Evolutionary conservation across 176 grass and related monocot genomes (phyloP), one percentile per base, ranked within the genome.

Genomic region (Ananas comosus): DNA sequence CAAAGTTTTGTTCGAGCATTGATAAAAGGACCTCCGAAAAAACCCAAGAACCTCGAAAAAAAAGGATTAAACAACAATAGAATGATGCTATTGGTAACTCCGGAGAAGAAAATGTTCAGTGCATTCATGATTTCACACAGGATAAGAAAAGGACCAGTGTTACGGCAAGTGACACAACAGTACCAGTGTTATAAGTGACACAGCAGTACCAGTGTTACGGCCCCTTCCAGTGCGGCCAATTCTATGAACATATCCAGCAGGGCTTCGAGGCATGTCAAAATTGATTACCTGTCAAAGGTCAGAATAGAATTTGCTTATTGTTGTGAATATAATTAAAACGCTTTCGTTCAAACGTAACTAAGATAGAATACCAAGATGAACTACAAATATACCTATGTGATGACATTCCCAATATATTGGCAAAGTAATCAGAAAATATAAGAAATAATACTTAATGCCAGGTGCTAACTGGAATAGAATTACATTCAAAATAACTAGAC

Each of bases 131-230:
- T 23, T 23, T 23, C 22, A 23, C 22, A 23, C 22, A 23, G 22
- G n/a, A 23, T 23, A 23, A 23, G 22, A 23, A 23, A 23, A 23
- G 22, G 1, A 23, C 22, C 22, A n/a, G 22, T 23, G 22, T 23
- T 23, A 23, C 22, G 22, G 22, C 22, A 23, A 23, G 22, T 23
- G 22, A 23, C 22, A 23, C 1, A 23, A 23, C n/a, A n/a, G n/a
- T n/a, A n/a, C n/a, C n/a, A n/a, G n/a, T n/a, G n/a, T 92, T 88
- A 97, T 89, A 87, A 97, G 89, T 0, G 86, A 97, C 71, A 97
- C 81, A 63, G 89, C 85, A 70, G 86, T 78, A 77, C 89, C 93
- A 22, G 84, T 85, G 17, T 88, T 92, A 79, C 87, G 84, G 51
- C 82, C 93, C 75, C 89, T 87, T 50, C 93, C 89, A 61, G 89